phyloP scores from a whole-genome alignment of 768 basidiomycete species.

The Boletus bicolor region DNA sequence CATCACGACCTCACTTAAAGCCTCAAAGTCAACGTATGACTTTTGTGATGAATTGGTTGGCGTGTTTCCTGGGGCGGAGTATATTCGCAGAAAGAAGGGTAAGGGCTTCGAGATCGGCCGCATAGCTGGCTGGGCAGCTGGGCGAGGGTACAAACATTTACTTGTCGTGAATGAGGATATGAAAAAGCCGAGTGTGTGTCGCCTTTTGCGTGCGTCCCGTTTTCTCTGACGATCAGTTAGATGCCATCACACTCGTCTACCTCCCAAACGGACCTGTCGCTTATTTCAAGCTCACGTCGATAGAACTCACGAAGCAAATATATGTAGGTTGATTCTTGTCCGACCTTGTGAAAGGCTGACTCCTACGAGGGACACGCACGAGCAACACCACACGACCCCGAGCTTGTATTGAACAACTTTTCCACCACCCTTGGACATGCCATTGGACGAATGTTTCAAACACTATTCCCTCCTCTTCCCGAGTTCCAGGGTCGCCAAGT shows the following conservation, averaged over 20 bases:
- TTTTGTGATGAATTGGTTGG: conserved; percentile 91
- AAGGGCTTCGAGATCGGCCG: conserved; percentile 88
- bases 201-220: background rate
- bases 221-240: conserved; percentile 39
- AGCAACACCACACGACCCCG: conserved; percentile 89
- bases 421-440: conserved; percentile 91
- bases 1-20: conserved; percentile 86
- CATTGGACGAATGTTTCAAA: conserved; percentile 94
- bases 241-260: conserved; percentile 88
- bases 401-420: conserved; percentile 93
- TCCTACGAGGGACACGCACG: conserved; percentile 78
- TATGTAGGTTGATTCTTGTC: conserved; percentile 50
- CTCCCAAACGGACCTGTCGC: conserved; percentile 92
- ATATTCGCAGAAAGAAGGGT: conserved; percentile 80
- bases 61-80: conserved; percentile 90
- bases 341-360: conserved; percentile 1
- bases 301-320: conserved; percentile 83
- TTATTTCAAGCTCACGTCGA: conserved; percentile 90
- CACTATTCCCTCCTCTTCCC: conserved; percentile 90
- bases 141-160: conserved; percentile 82
- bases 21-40: conserved; percentile 84
- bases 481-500: conserved; percentile 97
- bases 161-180: conserved; percentile 94
- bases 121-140: conserved; percentile 91
- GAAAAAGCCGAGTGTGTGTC: conserved; percentile 82